phyloP scores from a whole-genome alignment of 768 basidiomycete genomes.

The Lactarius pseudohatsudake region DNA sequence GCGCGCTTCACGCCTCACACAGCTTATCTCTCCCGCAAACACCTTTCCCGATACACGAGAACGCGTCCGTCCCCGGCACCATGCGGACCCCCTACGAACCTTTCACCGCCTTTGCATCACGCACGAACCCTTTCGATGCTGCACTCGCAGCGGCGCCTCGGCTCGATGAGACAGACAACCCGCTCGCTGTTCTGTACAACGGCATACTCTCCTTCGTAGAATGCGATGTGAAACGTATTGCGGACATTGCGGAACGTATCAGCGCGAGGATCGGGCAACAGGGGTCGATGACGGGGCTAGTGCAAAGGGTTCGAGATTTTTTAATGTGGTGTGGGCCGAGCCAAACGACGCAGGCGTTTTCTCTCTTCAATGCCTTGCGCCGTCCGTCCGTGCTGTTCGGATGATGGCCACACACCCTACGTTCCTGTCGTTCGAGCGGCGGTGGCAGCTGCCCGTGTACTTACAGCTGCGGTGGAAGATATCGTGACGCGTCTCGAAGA shows the following conservation, averaged over 20 bases:
- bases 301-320: slow-evolving; percentile 68
- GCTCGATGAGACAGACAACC: slow-evolving; percentile 64
- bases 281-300: slow-evolving; percentile 22
- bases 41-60: slow-evolving; percentile 47
- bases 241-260: slow-evolving; percentile 74
- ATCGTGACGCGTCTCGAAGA: slow-evolving; percentile 79
- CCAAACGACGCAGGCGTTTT: slow-evolving; percentile 81
- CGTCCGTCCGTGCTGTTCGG: slow-evolving; percentile 67
- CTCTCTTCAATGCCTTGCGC: slow-evolving; percentile 79
- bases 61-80: slow-evolving; percentile 41
- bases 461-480: slow-evolving; percentile 97
- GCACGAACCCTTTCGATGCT: slow-evolving; percentile 43
- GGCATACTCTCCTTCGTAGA: slow-evolving; percentile 79
- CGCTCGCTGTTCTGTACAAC: slow-evolving; percentile 78
- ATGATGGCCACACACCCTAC: slow-evolving; percentile 71
- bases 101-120: slow-evolving; percentile 48
- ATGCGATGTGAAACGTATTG: slow-evolving; percentile 67
- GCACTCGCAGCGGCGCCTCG: slow-evolving; percentile 43
- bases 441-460: slow-evolving; percentile 97
- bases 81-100: slow-evolving; percentile 56
- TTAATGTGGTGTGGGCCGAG: slow-evolving; percentile 91
- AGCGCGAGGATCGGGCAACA: slow-evolving; percentile 47
- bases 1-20: slow-evolving; percentile 63
- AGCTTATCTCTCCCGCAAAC: slow-evolving; percentile 79
- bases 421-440: slow-evolving; percentile 69